These are phyloP conservation scores for Wickerhamiella parazyma DNA, from an alignment of 805 yeast genomes.

Conservation along the genomic window DNA sequence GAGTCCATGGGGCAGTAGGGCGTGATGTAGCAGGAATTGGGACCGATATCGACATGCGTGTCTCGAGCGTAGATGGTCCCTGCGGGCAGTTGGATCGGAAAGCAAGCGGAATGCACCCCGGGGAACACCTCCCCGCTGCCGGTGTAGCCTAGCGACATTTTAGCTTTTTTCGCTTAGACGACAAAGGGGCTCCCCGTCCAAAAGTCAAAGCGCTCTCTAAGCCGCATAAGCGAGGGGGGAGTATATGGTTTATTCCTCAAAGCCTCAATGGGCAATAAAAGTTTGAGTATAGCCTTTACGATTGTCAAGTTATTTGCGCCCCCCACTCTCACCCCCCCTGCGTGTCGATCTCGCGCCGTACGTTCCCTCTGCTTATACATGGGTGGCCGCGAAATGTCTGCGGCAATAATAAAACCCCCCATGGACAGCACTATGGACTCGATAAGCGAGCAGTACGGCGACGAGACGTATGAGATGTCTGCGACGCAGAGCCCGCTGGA, in stretches of 20 bases:
- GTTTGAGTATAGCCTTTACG: too few species aligned
- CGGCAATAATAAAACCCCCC: conserved; percentile 13
- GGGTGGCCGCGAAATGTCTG: conserved; percentile 19
- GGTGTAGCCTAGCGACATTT: neutral
- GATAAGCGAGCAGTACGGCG: neutral
- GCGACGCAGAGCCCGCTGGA: neutral
- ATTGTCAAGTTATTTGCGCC: too few species aligned
- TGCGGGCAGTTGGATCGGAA: neutral
- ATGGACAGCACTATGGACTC: conserved; percentile 1
- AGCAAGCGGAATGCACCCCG: neutral
- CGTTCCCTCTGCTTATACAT: conserved; percentile 6
- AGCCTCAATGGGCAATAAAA: too few species aligned
- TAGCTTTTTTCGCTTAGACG: too few species aligned
- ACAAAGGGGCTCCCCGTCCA: too few species aligned
- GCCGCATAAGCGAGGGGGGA: too few species aligned
- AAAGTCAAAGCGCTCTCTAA: too few species aligned
- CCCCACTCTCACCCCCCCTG: too few species aligned
- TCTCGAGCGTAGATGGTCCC: neutral
- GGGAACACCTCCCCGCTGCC: neutral
- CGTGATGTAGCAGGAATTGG: neutral
- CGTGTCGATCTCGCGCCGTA: too few species aligned
- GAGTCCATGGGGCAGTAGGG: conserved; percentile 7
- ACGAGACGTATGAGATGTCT: neutral
- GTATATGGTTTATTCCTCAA: too few species aligned
- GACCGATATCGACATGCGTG: neutral